A percentile compares a stretch with the other conserved stretches of the same genome.
These are phyloP conservation scores for Solanum rostratum DNA, from an alignment of 257 asterid species.

Conservation along the genomic window DNA sequence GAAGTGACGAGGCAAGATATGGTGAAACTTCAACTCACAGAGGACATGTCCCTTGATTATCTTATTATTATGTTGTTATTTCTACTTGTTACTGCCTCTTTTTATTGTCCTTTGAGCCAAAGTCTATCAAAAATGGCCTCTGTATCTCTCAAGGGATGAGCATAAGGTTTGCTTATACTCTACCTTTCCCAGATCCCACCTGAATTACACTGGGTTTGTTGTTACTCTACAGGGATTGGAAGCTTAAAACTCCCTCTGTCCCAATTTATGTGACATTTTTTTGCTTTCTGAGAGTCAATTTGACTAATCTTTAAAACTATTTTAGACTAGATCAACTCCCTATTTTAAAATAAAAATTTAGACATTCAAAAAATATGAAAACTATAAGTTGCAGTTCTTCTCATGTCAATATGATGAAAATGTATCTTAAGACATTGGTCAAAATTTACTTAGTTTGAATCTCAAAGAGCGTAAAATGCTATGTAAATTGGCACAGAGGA, in stretches of 20 bases:
- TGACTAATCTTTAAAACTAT: neutral
- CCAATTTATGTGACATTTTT: neutral
- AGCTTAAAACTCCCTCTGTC: neutral
- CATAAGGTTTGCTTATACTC: no score
- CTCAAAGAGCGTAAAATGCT: neutral
- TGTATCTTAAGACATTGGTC: neutral
- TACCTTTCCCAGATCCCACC: neutral
- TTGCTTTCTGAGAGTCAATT: neutral
- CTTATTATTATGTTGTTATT: neutral
- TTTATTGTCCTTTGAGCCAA: neutral
- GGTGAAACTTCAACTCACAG: neutral
- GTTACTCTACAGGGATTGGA: neutral
- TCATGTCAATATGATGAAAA: neutral
- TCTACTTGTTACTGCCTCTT: neutral
- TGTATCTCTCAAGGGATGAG: no score
- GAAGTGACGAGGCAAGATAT: neutral
- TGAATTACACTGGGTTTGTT: neutral
- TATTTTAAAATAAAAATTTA: neutral
- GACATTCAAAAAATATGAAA: neutral
- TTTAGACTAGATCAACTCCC: neutral
- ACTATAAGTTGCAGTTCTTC: neutral
- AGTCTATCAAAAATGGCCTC: neutral
- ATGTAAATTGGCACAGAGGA: neutral
- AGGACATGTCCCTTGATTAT: neutral
- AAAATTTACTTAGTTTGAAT: neutral